A percentile compares a stretch with the other conserved stretches of the same genome.
Evolutionary conservation across 2,329 filamentous ascomycete species (phyloP).

Genomic region (Pseudocercospora fijiensis): DNA sequence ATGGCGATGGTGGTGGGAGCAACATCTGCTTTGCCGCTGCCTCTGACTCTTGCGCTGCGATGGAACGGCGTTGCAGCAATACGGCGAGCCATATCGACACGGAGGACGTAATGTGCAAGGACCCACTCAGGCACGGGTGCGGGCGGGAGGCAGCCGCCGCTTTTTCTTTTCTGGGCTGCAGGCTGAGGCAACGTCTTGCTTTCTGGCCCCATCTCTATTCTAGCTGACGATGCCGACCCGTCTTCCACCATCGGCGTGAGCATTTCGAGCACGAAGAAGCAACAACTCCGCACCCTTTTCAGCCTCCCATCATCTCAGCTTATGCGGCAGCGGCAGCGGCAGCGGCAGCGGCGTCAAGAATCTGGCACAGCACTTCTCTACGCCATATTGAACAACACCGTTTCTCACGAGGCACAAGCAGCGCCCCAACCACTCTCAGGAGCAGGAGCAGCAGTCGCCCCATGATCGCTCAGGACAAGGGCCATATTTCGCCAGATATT

Average conservation of each 20-base stretch:
- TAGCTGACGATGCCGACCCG: neutral
- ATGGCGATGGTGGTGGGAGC: neutral
- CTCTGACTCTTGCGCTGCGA: neutral
- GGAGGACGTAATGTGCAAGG: neutral
- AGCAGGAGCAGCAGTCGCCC: neutral
- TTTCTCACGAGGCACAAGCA: neutral
- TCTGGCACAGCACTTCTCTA: neutral
- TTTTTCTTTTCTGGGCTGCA: slow-evolving; percentile 4
- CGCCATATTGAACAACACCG: neutral
- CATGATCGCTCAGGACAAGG: neutral
- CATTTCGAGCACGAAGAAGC: neutral
- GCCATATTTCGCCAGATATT: slow-evolving; percentile 1
- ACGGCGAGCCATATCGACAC: neutral
- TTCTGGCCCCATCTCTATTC: neutral
- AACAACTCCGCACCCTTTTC: neutral
- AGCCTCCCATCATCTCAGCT: neutral
- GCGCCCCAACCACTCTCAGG: neutral
- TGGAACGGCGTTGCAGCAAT: neutral
- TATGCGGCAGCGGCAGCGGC: neutral
- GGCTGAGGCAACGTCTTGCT: neutral
- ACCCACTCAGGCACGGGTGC: neutral
- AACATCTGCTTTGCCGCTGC: slow-evolving; percentile 4
- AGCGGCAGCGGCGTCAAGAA: neutral
- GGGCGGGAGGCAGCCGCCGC: neutral
- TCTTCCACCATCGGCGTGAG: neutral